Conservation (phyloP, 306 rosid species). For the Quercus mongolica region DNA sequence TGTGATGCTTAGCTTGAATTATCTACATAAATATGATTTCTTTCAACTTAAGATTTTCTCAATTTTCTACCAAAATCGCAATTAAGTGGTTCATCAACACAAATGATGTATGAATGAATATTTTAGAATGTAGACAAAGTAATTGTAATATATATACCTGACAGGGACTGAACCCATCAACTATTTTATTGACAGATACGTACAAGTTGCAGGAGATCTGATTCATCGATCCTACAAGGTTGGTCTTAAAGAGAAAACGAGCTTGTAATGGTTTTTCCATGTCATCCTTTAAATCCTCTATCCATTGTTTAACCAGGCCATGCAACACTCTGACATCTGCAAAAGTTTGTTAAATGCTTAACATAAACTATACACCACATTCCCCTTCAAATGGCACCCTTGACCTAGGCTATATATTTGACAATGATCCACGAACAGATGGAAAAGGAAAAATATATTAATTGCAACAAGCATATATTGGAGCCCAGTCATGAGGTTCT, state of each 20-base stretch:
- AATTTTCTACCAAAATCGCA: background rate
- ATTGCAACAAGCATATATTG: no score
- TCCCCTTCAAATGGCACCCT: background rate
- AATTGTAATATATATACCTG: constrained; percentile 39
- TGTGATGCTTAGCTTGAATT: background rate
- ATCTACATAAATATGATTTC: background rate
- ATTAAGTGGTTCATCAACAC: constrained; percentile 2
- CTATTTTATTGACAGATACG: constrained; percentile 41
- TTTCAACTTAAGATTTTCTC: background rate
- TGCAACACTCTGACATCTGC: constrained; percentile 75
- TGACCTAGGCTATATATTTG: background rate
- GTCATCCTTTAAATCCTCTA: constrained; percentile 61
- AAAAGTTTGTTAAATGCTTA: constrained; percentile 17
- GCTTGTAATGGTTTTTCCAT: constrained; percentile 54
- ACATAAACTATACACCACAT: constrained; percentile 8
- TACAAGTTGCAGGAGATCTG: constrained; percentile 61
- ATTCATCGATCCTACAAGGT: constrained; percentile 50
- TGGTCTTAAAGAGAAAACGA: constrained; percentile 48
- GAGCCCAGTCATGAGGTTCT: no score
- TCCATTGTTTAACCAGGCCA: constrained; percentile 60
- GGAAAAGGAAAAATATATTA: no score
- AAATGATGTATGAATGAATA: background rate
- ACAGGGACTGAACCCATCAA: constrained; percentile 46
- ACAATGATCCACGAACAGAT: background rate
- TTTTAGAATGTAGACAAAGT: background rate